phyloP scores from a whole-genome alignment of 805 yeast species.

The Wickerhamomyces silvicola region DNA sequence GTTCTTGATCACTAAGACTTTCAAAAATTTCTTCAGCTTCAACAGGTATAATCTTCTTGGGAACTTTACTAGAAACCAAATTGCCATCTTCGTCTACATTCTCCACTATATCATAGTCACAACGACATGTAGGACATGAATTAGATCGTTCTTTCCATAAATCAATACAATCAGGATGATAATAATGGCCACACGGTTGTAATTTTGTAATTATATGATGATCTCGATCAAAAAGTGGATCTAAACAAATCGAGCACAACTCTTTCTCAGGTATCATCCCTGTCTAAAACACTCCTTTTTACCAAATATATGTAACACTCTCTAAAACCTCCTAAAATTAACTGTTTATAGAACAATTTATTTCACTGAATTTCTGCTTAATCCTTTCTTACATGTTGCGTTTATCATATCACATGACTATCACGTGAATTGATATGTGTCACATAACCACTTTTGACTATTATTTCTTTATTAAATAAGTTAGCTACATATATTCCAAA shows the following conservation, averaged over 20 bases:
- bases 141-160: conserved; percentile 54
- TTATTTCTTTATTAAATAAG: too few species aligned
- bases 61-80: conserved; percentile 7
- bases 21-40: conserved; percentile 14
- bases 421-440: too few species aligned
- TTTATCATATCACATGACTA: too few species aligned
- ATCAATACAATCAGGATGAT: conserved; percentile 50
- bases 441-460: too few species aligned
- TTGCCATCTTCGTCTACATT: conserved; percentile 19
- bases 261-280: conserved; percentile 12
- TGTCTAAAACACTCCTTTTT: too few species aligned
- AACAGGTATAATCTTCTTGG: conserved; percentile 9
- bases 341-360: too few species aligned
- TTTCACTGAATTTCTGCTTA: too few species aligned
- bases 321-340: too few species aligned
- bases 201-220: conserved; percentile 22
- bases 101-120: conserved; percentile 34
- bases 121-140: conserved; percentile 58
- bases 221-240: conserved; percentile 21
- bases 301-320: too few species aligned
- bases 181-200: conserved; percentile 47
- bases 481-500: too few species aligned
- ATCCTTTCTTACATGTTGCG: too few species aligned
- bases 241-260: conserved; percentile 62
- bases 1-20: conserved; percentile 7